Conservation (phyloP, 345 rosid genomes). For the Citrus australasica region DNA sequence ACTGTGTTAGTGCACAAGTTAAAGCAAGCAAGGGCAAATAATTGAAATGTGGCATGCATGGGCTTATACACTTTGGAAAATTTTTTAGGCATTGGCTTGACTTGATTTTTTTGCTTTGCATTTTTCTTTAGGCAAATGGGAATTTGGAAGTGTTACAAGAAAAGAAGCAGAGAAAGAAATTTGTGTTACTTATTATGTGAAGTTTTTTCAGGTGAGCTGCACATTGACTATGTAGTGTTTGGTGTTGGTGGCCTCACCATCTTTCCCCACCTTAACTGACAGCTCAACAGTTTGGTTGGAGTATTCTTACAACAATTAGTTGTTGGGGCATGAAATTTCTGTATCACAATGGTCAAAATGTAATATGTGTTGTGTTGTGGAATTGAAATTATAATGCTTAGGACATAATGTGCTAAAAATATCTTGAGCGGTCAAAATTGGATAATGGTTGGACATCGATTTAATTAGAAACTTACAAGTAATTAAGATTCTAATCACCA, state of each 20-base stretch:
- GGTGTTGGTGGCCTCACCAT: constrained; percentile 33
- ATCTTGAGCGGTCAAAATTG: neutral
- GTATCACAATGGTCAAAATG: neutral
- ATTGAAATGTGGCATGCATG: constrained; percentile 5
- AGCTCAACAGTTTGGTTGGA: constrained; percentile 19
- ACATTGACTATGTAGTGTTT: constrained; percentile 35
- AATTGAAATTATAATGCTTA: neutral
- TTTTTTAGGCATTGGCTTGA: neutral
- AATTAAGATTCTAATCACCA: neutral
- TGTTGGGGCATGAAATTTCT: no score
- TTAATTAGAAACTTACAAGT: neutral
- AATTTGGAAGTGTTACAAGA: constrained; percentile 26
- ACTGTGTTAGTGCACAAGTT: constrained; percentile 27
- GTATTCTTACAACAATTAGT: neutral
- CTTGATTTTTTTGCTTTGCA: neutral
- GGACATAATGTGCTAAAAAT: neutral
- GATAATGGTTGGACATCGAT: neutral
- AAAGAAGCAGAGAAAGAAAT: constrained; percentile 13
- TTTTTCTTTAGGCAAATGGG: neutral
- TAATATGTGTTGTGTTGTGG: no score
- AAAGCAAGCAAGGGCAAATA: constrained; percentile 15
- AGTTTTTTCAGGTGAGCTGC: constrained; percentile 42
- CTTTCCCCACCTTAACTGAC: constrained; percentile 17
- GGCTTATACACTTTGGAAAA: neutral
- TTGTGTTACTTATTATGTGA: neutral